A percentile compares a stretch with the other conserved stretches of the same genome.
These are phyloP conservation scores for Astrothelium macrocarpum DNA, from an alignment of 495 filamentous ascomycete genomes.

Conservation along the genomic window DNA sequence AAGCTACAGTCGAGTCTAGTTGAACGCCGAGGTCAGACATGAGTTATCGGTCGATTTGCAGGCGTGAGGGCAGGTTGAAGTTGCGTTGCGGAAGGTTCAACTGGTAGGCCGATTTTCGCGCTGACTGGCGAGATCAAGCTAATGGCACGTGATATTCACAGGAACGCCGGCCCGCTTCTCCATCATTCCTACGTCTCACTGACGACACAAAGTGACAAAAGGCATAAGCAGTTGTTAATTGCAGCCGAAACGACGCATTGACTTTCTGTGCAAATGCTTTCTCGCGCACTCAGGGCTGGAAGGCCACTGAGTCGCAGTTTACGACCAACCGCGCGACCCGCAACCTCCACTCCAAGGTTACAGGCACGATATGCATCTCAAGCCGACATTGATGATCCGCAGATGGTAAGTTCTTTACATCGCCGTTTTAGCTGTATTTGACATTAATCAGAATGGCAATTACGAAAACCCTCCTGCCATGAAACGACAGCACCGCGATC, in stretches of 20 bases:
- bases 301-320: conserved; percentile 35
- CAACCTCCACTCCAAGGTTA: conserved; percentile 13
- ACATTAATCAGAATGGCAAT: conserved; percentile 62
- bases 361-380: conserved; percentile 18
- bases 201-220: not conserved
- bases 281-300: conserved; percentile 32
- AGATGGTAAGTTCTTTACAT: conserved; percentile 47
- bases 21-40: conserved; percentile 47
- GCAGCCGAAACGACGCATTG: not conserved
- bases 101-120: conserved; percentile 21
- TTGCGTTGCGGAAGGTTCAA: conserved; percentile 6
- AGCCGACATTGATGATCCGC: conserved; percentile 61
- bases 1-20: conserved; percentile 43
- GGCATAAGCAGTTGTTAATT: no score
- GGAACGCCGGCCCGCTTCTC: conserved; percentile 2
- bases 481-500: conserved; percentile 85
- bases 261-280: conserved; percentile 32
- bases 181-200: not conserved
- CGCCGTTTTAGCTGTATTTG: not conserved
- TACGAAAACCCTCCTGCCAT: conserved; percentile 78
- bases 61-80: conserved; percentile 14
- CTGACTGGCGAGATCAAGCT: conserved; percentile 10
- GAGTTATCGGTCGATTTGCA: conserved; percentile 34
- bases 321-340: conserved; percentile 15
- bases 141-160: not conserved